phyloP scores from a whole-genome alignment of 805 yeast species.

The Saccharomycopsis selenospora region DNA sequence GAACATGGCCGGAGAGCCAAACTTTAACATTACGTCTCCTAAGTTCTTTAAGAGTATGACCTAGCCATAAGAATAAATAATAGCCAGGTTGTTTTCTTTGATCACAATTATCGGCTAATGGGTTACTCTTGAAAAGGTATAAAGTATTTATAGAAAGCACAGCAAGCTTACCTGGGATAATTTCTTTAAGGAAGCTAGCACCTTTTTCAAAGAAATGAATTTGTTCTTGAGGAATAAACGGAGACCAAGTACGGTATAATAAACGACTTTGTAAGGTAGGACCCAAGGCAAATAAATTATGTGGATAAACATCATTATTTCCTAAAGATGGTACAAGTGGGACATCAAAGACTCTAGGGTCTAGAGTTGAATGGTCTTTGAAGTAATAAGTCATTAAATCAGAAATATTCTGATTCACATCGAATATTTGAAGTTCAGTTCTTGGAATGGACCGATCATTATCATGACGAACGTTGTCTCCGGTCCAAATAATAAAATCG shows the following conservation, averaged over 20 bases:
- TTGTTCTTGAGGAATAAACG: slow-evolving; percentile 70
- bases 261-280: slow-evolving; percentile 86
- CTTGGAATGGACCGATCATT: slow-evolving; percentile 70
- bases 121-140: slow-evolving; percentile 68
- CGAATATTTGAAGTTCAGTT: slow-evolving; percentile 63
- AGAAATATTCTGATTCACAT: slow-evolving; percentile 55
- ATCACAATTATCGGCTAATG: slow-evolving; percentile 77
- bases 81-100: slow-evolving; percentile 71
- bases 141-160: slow-evolving; percentile 73
- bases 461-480: slow-evolving; percentile 82
- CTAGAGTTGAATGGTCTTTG: slow-evolving; percentile 33
- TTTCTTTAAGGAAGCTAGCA: slow-evolving; percentile 67
- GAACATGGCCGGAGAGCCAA: slow-evolving; percentile 86
- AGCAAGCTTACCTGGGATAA: slow-evolving; percentile 74
- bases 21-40: slow-evolving; percentile 71
- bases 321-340: slow-evolving; percentile 68
- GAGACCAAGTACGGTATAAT: slow-evolving; percentile 63
- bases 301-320: slow-evolving; percentile 86
- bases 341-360: slow-evolving; percentile 40
- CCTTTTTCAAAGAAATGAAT: slow-evolving; percentile 67
- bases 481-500: slow-evolving; percentile 87
- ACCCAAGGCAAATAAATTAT: slow-evolving; percentile 76
- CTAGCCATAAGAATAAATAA: slow-evolving; percentile 69
- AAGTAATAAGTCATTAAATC: slow-evolving; percentile 45
- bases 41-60: slow-evolving; percentile 63